Percentiles rank a stretch among this genome's conserved stretches.
Conservation (phyloP, 176 grass and related monocot species). For the Avena sativa region DNA sequence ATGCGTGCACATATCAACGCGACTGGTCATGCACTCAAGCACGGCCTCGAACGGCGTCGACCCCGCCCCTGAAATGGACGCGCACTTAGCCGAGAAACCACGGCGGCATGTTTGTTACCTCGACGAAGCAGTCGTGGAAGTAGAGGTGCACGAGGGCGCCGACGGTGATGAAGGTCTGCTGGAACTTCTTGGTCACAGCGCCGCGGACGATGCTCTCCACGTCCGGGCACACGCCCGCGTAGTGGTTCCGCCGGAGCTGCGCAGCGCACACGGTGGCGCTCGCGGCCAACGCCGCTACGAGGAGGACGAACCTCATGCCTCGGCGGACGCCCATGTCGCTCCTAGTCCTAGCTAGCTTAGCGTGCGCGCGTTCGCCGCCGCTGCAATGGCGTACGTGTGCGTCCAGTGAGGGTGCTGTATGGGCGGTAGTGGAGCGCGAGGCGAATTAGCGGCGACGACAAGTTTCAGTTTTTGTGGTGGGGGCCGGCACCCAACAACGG, state of each 20-base stretch:
- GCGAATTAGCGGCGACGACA: not conserved
- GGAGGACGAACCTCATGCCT: not conserved
- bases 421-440: not conserved
- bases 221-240: slow-evolving; percentile 56
- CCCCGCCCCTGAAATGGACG: not conserved
- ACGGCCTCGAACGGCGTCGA: not conserved
- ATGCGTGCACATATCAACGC: not conserved
- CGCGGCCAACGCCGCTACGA: not conserved
- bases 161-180: slow-evolving; percentile 39
- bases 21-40: not conserved
- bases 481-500: slow-evolving; percentile 6
- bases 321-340: not conserved
- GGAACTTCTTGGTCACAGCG: slow-evolving; percentile 45
- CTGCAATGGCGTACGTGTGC: not conserved
- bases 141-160: slow-evolving; percentile 61
- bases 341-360: not conserved
- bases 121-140: slow-evolving; percentile 71
- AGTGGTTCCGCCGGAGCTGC: slow-evolving; percentile 50
- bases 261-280: not conserved
- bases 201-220: slow-evolving; percentile 59
- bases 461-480: slow-evolving; percentile 15
- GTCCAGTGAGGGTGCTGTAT: not conserved
- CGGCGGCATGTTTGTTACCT: not conserved
- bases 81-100: not conserved
- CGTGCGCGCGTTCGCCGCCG: not conserved